A percentile compares a stretch with the other conserved stretches of the same genome.
Conservation (phyloP, 192 early-diverging fungal genomes). For the Oehlia diaphana region DNA sequence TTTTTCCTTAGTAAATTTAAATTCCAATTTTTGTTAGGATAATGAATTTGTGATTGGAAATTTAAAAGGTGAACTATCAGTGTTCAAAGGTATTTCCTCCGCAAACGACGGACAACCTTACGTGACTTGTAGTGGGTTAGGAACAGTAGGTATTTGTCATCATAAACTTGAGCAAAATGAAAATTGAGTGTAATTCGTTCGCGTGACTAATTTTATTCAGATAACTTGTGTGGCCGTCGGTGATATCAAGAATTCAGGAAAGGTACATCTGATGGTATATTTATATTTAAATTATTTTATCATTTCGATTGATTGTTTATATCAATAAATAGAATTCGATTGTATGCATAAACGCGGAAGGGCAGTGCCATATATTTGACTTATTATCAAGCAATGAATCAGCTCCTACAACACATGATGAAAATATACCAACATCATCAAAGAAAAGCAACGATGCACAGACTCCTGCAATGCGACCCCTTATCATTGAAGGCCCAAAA, state of each 20-base stretch:
- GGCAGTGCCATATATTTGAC: constrained; percentile 59
- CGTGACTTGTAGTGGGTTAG: constrained; percentile 49
- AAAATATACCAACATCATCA: constrained; percentile 28
- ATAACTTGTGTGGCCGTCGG: constrained; percentile 61
- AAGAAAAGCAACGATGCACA: neutral
- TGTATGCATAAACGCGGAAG: constrained; percentile 57
- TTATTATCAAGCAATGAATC: constrained; percentile 16
- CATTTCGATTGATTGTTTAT: neutral
- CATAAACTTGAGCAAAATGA: neutral
- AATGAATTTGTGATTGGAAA: constrained; percentile 65
- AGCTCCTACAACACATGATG: constrained; percentile 6
- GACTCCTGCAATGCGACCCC: neutral
- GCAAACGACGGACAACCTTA: constrained; percentile 38
- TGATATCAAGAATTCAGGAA: constrained; percentile 56
- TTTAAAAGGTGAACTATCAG: constrained; percentile 53
- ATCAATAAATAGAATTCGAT: constrained; percentile 46
- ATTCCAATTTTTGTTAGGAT: constrained; percentile 36
- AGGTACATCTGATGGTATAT: constrained; percentile 26
- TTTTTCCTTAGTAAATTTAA: neutral
- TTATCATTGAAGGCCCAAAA: constrained; percentile 23
- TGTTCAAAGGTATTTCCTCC: constrained; percentile 54
- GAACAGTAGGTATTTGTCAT: constrained; percentile 43
- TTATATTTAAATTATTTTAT: neutral
- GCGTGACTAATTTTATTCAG: constrained; percentile 27
- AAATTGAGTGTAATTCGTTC: neutral